These are phyloP conservation scores for Mycena vitilis DNA, from an alignment of 768 basidiomycete species.

Conservation along the genomic window DNA sequence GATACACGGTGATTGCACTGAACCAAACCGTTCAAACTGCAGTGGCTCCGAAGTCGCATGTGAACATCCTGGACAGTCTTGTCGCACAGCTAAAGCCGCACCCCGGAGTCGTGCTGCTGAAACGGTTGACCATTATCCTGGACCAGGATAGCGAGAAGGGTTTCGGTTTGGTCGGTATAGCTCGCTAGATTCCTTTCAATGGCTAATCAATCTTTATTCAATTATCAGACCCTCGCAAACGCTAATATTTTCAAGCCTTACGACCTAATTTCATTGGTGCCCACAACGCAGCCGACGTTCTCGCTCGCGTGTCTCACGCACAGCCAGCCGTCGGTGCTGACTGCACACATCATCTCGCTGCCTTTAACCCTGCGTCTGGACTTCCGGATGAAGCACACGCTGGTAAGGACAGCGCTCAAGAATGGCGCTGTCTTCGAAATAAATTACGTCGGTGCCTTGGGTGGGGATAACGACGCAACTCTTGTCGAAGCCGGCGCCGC, in stretches of 20 bases:
- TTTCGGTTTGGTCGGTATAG: conserved; percentile 73
- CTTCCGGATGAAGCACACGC: conserved; percentile 85
- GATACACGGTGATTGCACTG: conserved; percentile 85
- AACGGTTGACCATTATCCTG: conserved; percentile 82
- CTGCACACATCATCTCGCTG: conserved; percentile 84
- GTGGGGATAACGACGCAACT: conserved; percentile 65
- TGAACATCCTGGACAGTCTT: conserved; percentile 70
- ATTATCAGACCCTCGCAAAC: conserved; percentile 75
- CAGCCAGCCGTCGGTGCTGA: conserved; percentile 77
- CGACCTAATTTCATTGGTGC: conserved; percentile 82
- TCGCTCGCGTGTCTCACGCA: conserved; percentile 86
- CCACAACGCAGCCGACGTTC: conserved; percentile 79
- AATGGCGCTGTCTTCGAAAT: conserved; percentile 90
- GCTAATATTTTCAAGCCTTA: conserved; percentile 69
- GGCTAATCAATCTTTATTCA: not conserved
- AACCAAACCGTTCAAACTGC: conserved; percentile 79
- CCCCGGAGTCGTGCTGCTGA: conserved; percentile 72
- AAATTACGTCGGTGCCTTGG: conserved; percentile 79
- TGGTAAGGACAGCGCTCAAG: conserved; percentile 82
- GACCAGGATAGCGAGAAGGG: conserved; percentile 90
- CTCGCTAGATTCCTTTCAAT: not conserved
- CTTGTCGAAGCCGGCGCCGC: conserved; percentile 59
- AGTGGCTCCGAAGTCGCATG: conserved; percentile 77
- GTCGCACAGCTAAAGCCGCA: conserved; percentile 71
- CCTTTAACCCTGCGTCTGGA: conserved; percentile 83